Evolutionary conservation across 768 basidiomycete species (phyloP).

Genomic region (Phaeotremella fagi): DNA sequence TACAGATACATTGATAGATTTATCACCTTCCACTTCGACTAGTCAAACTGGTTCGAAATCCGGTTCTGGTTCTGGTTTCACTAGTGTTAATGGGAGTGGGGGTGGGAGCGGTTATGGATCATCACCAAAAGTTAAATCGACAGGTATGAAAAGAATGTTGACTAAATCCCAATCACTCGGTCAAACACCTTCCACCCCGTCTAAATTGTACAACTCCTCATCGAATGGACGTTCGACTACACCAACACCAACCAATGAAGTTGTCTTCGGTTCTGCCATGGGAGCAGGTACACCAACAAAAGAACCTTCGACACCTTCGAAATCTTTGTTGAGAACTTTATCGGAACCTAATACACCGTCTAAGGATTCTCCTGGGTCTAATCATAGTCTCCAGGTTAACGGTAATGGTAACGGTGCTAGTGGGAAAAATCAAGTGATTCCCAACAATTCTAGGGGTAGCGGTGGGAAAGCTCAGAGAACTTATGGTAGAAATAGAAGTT

Average conservation of each 20-base stretch:
- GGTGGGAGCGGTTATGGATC: too few relatives aligned
- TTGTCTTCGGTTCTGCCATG: neutral
- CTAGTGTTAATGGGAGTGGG: too few relatives aligned
- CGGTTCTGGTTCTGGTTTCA: too few relatives aligned
- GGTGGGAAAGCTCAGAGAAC: neutral
- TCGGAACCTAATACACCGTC: neutral
- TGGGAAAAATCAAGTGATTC: too few relatives aligned
- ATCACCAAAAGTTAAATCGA: conserved; percentile 2
- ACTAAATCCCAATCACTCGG: conserved; percentile 35
- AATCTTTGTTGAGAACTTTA: neutral
- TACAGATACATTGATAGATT: too few relatives aligned
- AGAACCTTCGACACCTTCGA: conserved; percentile 12
- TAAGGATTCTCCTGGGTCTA: neutral
- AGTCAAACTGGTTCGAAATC: too few relatives aligned
- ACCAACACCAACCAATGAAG: neutral
- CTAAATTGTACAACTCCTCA: too few relatives aligned
- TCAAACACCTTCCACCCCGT: neutral
- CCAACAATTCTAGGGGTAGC: neutral
- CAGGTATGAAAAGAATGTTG: conserved; percentile 28
- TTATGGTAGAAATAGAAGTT: neutral
- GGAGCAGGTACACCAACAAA: neutral
- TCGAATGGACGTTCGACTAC: neutral
- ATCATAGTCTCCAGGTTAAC: neutral
- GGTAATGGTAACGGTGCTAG: neutral
- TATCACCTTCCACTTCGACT: too few relatives aligned